Conservation (phyloP, 2,329 filamentous ascomycete genomes). For the Atkinsonella hypoxylon region DNA sequence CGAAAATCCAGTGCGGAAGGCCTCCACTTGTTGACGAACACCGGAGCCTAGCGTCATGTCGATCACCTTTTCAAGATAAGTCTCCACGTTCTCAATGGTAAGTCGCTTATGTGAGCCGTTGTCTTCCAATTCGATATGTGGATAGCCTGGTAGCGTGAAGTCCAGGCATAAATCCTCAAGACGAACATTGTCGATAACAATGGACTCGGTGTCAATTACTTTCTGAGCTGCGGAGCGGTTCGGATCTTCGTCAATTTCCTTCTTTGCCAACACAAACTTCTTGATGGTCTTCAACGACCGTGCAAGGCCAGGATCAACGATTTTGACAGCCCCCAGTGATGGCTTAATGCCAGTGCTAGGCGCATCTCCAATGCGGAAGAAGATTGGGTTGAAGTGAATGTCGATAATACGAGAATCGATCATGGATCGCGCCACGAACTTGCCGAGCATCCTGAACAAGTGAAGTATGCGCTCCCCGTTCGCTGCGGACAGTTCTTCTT, state of each 20-base stretch:
- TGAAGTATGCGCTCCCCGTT: slow-evolving; percentile 81
- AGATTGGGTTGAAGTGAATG: slow-evolving; percentile 91
- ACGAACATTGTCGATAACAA: slow-evolving; percentile 61
- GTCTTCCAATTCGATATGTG: slow-evolving; percentile 68
- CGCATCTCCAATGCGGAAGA: slow-evolving; percentile 84
- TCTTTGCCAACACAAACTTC: slow-evolving; percentile 74
- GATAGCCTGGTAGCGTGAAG: slow-evolving; percentile 88
- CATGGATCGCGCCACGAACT: slow-evolving; percentile 97
- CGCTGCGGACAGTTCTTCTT: slow-evolving; percentile 59
- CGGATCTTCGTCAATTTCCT: slow-evolving; percentile 63
- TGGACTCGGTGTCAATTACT: slow-evolving; percentile 52
- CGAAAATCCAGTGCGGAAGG: slow-evolving; percentile 83
- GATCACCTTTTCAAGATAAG: slow-evolving; percentile 79
- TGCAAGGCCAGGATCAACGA: slow-evolving; percentile 77
- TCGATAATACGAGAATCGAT: slow-evolving; percentile 97
- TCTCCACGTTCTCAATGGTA: slow-evolving; percentile 81
- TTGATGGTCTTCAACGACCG: slow-evolving; percentile 79
- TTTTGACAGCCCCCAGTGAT: slow-evolving; percentile 78
- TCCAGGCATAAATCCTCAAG: slow-evolving; percentile 86
- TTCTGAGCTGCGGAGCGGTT: slow-evolving; percentile 58
- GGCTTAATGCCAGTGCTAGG: slow-evolving; percentile 53
- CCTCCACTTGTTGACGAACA: slow-evolving; percentile 78
- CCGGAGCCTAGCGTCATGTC: slow-evolving; percentile 85
- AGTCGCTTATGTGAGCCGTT: slow-evolving; percentile 65
- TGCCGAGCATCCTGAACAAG: slow-evolving; percentile 85